Conservation (phyloP, 805 yeast genomes). For the Pichia exigua region DNA sequence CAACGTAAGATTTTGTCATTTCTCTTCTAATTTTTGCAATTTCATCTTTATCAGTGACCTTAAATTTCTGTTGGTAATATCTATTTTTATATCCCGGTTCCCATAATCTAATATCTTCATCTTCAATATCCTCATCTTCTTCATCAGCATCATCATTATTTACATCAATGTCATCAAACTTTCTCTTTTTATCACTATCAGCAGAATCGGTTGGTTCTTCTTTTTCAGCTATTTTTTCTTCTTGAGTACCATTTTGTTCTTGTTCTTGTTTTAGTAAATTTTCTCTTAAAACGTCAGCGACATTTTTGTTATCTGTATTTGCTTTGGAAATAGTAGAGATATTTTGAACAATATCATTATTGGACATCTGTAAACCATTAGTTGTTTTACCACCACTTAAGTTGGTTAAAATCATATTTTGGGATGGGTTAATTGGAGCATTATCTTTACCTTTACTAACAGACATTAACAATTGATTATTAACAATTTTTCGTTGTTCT, state of each 20-base stretch:
- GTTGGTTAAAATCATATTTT: slow-evolving; percentile 69
- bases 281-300: slow-evolving; percentile 52
- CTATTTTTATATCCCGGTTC: slow-evolving; percentile 83
- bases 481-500: slow-evolving; percentile 38
- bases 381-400: slow-evolving; percentile 62
- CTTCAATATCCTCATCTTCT: slow-evolving; percentile 6
- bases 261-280: slow-evolving; percentile 20
- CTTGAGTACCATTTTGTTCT: slow-evolving; percentile 13
- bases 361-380: slow-evolving; percentile 52
- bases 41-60: slow-evolving; percentile 44
- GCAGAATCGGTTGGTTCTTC: slow-evolving; percentile 21
- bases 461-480: slow-evolving; percentile 38
- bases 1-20: slow-evolving; percentile 69
- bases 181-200: slow-evolving; percentile 14
- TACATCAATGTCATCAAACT: slow-evolving; percentile 14
- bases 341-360: slow-evolving; percentile 62
- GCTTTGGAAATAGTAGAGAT: slow-evolving; percentile 59
- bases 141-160: slow-evolving; percentile 23
- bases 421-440: slow-evolving; percentile 63
- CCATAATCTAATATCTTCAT: slow-evolving; percentile 40
- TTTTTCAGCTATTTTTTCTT: slow-evolving; percentile 16
- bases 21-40: slow-evolving; percentile 45
- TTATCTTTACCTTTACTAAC: slow-evolving; percentile 68
- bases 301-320: slow-evolving; percentile 59
- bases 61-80: slow-evolving; percentile 73